A percentile compares a stretch with the other conserved stretches of the same genome.
These are phyloP conservation scores for Silene latifolia DNA, from an alignment of 148 eudicot species.

Conservation along the genomic window DNA sequence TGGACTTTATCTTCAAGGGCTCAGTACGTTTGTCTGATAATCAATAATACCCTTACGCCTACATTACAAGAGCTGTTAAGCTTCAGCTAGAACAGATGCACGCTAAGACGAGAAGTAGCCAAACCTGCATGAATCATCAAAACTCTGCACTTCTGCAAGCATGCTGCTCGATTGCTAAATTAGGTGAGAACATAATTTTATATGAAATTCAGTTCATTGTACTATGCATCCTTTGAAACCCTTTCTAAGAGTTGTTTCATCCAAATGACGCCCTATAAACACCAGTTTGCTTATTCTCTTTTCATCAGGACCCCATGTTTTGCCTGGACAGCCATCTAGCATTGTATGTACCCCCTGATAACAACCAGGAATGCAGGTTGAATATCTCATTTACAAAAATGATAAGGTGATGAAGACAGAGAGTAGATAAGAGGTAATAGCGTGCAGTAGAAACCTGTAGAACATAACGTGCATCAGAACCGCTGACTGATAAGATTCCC, in stretches of 20 bases:
- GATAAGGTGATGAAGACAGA: neutral
- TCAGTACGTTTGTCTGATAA: neutral
- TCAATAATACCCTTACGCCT: neutral
- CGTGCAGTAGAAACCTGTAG: slow-evolving; percentile 52
- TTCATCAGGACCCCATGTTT: slow-evolving; percentile 80
- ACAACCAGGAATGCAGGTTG: slow-evolving; percentile 3
- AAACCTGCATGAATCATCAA: neutral
- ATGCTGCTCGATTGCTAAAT: neutral
- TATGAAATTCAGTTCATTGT: slow-evolving; percentile 11
- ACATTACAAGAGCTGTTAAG: neutral
- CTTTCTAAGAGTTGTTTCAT: slow-evolving; percentile 69
- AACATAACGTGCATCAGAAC: slow-evolving; percentile 67
- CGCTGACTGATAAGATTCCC: slow-evolving; percentile 70
- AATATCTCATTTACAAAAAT: neutral
- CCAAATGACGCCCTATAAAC: slow-evolving; percentile 80
- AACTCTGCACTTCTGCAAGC: neutral
- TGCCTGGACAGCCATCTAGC: slow-evolving; percentile 84
- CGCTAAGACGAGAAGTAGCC: neutral
- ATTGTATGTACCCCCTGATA: slow-evolving; percentile 85
- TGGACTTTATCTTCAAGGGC: neutral
- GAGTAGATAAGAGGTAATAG: neutral
- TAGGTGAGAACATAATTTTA: neutral
- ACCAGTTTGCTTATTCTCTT: slow-evolving; percentile 77
- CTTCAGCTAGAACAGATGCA: neutral
- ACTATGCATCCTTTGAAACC: slow-evolving; percentile 85